These are phyloP conservation scores for Camellia japonica DNA, from an alignment of 148 eudicot genomes.

Conservation along the genomic window DNA sequence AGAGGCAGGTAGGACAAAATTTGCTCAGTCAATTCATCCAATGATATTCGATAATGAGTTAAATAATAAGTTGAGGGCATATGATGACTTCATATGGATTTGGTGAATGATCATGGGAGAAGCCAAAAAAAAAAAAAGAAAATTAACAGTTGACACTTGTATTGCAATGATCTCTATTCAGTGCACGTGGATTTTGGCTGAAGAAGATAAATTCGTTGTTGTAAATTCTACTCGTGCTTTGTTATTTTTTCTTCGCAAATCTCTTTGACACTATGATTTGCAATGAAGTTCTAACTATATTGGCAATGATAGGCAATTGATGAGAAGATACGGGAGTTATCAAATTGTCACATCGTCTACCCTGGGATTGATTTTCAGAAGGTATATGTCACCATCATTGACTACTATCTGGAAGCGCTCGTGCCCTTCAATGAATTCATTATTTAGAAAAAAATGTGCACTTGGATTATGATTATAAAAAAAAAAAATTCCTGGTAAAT, in stretches of 20 bases:
- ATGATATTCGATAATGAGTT: background rate
- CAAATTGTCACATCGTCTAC: slow-evolving; percentile 86
- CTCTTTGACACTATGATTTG: slow-evolving; percentile 4
- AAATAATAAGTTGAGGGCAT: background rate
- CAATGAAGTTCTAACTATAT: slow-evolving; percentile 11
- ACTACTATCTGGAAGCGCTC: background rate
- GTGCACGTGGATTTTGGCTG: background rate
- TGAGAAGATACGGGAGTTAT: slow-evolving; percentile 90
- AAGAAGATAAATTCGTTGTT: background rate
- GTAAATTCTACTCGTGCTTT: background rate
- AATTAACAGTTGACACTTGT: background rate
- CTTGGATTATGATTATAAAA: background rate
- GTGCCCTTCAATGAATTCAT: background rate
- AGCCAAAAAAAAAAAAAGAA: background rate
- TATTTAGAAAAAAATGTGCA: background rate
- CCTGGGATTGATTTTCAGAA: slow-evolving; percentile 79
- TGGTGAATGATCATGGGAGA: background rate
- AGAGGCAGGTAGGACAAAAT: slow-evolving; percentile 65
- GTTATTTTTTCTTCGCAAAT: background rate
- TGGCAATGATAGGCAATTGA: slow-evolving; percentile 73
- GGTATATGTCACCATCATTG: slow-evolving; percentile 33
- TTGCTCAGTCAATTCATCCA: slow-evolving; percentile 3
- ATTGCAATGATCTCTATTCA: background rate
- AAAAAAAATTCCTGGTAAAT: background rate
- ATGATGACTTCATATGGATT: background rate